phyloP scores from a whole-genome alignment of 441 rosid genomes.

The Erodium moschatum region DNA sequence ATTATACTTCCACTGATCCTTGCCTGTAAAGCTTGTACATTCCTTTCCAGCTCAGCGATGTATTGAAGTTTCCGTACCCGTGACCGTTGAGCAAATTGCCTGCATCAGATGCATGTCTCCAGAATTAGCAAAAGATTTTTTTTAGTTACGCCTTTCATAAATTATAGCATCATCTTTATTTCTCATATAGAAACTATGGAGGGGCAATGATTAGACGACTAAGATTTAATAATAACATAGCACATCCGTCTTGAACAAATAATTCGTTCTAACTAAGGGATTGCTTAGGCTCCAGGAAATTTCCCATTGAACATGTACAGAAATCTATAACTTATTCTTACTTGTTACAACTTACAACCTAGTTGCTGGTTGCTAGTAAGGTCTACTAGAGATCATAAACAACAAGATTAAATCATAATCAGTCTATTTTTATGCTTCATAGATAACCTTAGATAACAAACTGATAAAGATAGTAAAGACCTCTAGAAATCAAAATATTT shows the following conservation, averaged over 20 bases:
- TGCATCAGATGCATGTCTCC: constrained; percentile 26
- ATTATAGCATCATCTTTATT: not conserved
- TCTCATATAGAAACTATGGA: not conserved
- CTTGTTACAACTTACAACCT: constrained; percentile 2
- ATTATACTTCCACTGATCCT: constrained; percentile 18
- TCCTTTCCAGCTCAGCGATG: constrained; percentile 96
- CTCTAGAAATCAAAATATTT: not conserved
- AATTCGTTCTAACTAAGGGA: no score
- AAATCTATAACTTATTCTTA: not conserved
- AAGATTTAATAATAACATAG: not conserved
- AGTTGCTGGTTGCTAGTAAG: not conserved
- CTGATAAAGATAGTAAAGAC: not conserved
- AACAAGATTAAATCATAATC: not conserved
- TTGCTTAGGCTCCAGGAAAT: no score
- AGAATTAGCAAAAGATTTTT: not conserved
- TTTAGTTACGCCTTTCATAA: not conserved
- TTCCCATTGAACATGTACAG: not conserved
- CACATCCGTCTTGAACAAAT: not conserved
- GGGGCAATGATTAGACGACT: not conserved
- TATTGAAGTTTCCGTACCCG: constrained; percentile 96
- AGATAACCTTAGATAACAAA: not conserved
- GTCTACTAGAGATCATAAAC: not conserved
- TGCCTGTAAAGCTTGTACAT: constrained; percentile 93
- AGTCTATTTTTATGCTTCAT: no score
- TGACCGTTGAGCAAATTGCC: constrained; percentile 99